phyloP scores from a whole-genome alignment of 2,329 filamentous ascomycete species.

The Hypoxylon sp. region DNA sequence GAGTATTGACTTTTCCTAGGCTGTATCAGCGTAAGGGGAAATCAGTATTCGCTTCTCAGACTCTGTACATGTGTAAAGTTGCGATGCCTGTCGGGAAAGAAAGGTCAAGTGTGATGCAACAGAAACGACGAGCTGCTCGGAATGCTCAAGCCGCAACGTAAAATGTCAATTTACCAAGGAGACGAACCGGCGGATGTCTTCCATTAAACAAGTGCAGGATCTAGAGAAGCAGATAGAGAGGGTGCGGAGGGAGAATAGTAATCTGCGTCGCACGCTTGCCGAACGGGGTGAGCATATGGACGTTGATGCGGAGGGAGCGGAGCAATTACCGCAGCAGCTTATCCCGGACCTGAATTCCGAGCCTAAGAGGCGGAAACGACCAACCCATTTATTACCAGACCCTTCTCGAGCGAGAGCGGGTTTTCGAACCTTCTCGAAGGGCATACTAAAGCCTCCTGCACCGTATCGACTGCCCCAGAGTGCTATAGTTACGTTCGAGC shows the following conservation, averaged over 20 bases:
- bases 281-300: conserved; percentile 67
- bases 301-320: conserved; percentile 62
- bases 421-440: conserved; percentile 79
- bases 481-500: conserved; percentile 60
- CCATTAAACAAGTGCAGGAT: conserved; percentile 98
- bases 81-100: conserved; percentile 92
- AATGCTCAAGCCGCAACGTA: conserved; percentile 95
- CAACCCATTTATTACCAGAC: conserved; percentile 72
- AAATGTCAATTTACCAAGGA: conserved; percentile 99
- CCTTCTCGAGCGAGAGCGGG: conserved; percentile 80
- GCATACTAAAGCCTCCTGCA: conserved; percentile 83
- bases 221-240: conserved; percentile 90
- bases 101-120: conserved; percentile 95
- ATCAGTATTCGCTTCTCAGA: conserved; percentile 32
- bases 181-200: conserved; percentile 98
- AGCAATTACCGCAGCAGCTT: conserved; percentile 68
- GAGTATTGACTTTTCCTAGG: conserved; percentile 29
- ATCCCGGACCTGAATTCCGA: conserved; percentile 77
- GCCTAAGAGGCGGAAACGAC: conserved; percentile 74
- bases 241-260: conserved; percentile 83
- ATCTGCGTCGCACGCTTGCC: conserved; percentile 76
- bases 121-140: conserved; percentile 94
- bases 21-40: conserved; percentile 6
- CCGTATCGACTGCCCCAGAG: conserved; percentile 71
- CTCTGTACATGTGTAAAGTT: conserved; percentile 63